These are phyloP conservation scores for Pleodorina starrii DNA, from an alignment of 139 green algal genomes.

Conservation along the genomic window DNA sequence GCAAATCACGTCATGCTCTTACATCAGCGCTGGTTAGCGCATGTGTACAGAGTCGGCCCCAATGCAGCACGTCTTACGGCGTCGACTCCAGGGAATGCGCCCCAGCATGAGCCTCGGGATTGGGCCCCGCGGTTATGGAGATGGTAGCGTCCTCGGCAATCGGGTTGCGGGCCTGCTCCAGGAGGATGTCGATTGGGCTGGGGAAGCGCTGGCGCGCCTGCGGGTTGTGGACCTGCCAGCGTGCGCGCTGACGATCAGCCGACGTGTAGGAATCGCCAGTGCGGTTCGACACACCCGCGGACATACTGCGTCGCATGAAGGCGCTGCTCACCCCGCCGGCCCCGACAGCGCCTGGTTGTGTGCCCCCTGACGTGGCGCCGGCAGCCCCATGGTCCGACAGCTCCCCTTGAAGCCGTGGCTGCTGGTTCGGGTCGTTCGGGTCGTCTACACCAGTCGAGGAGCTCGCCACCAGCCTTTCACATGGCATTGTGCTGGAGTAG, in stretches of 20 bases:
- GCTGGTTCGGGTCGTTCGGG: not conserved
- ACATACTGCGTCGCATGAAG: slow-evolving; percentile 22
- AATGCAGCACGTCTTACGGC: not conserved
- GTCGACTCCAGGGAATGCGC: not conserved
- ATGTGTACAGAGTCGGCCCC: no score
- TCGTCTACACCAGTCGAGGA: not conserved
- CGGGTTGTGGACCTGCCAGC: slow-evolving; percentile 12
- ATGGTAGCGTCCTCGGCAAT: not conserved
- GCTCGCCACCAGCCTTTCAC: not conserved
- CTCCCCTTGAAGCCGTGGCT: not conserved
- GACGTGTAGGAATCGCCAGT: not conserved
- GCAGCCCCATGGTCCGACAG: not conserved
- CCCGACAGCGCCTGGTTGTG: not conserved
- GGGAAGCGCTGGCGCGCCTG: not conserved
- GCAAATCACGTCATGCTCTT: not conserved
- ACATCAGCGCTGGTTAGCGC: no score
- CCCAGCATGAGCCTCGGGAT: not conserved
- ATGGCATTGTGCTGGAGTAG: slow-evolving; percentile 28
- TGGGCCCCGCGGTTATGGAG: not conserved
- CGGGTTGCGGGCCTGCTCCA: slow-evolving; percentile 41
- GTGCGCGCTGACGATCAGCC: not conserved
- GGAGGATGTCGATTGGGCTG: slow-evolving; percentile 30
- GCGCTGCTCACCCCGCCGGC: not conserved
- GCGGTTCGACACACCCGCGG: slow-evolving; percentile 8
- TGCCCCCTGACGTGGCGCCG: not conserved